phyloP scores from a whole-genome alignment of 192 early-diverging fungal species.

The Irineochytrium annulatum region DNA sequence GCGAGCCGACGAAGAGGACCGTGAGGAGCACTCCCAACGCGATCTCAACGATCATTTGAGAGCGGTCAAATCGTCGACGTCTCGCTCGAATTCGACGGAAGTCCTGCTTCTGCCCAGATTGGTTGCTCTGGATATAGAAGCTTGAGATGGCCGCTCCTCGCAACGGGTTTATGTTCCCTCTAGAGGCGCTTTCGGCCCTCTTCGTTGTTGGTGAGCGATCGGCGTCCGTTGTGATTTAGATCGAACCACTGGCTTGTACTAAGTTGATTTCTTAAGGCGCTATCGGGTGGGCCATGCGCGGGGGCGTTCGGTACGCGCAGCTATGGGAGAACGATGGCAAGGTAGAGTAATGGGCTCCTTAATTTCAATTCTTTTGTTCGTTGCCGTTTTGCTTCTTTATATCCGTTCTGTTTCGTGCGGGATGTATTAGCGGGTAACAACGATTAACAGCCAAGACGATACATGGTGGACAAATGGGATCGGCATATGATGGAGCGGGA shows the following conservation, averaged over 20 bases:
- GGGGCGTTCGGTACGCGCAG: conserved; percentile 32
- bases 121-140: too few species aligned
- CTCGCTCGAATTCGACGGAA: too few species aligned
- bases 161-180: conserved; percentile 28
- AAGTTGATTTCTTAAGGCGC: too few species aligned
- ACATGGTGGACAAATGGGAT: conserved; percentile 53
- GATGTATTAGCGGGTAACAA: neutral
- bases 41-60: too few species aligned
- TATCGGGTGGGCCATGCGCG: conserved; percentile 23
- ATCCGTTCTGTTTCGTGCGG: neutral
- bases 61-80: too few species aligned
- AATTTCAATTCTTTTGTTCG: neutral
- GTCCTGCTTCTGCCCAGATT: too few species aligned
- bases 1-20: too few species aligned
- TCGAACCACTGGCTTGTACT: too few species aligned
- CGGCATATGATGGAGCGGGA: conserved; percentile 60
- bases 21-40: too few species aligned
- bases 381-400: neutral
- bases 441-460: conserved; percentile 41
- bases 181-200: conserved; percentile 39
- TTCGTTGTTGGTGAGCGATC: conserved; percentile 27
- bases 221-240: too few species aligned
- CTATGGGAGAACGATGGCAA: conserved; percentile 46
- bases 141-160: too few species aligned
- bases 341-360: conserved; percentile 11